phyloP scores from a whole-genome alignment of 331 rosid species.

The Saraca asoca region DNA sequence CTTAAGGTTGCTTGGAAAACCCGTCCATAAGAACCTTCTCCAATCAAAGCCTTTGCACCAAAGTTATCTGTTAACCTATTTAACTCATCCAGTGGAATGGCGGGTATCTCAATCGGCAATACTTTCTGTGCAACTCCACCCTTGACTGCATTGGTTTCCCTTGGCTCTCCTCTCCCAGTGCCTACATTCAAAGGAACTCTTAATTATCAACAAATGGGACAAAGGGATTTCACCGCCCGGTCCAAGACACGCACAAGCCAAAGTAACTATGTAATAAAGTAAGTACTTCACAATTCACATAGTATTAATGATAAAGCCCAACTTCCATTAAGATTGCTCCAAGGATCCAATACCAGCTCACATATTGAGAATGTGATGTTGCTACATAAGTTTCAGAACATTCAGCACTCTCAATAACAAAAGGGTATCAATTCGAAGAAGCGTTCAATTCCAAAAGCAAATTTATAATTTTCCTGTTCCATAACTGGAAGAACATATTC shows the following conservation, averaged over 20 bases:
- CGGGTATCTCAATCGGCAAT: conserved; percentile 77
- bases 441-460: no score
- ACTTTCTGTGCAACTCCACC: conserved; percentile 75
- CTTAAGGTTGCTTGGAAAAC: conserved; percentile 69
- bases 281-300: no score
- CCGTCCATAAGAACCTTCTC: conserved; percentile 94
- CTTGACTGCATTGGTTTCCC: conserved; percentile 52
- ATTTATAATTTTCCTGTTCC: no score
- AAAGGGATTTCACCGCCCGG: neutral
- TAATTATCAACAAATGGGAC: neutral
- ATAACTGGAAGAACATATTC: no score
- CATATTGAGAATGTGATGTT: no score
- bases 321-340: no score
- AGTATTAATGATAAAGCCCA: no score
- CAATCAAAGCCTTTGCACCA: conserved; percentile 73
- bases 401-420: no score
- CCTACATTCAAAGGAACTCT: conserved; percentile 38
- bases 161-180: conserved; percentile 83
- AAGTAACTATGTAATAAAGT: no score
- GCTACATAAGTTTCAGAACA: no score
- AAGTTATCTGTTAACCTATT: conserved; percentile 69
- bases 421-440: no score
- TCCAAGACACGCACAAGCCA: neutral
- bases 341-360: no score
- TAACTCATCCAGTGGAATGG: conserved; percentile 66